These are phyloP conservation scores for Komagataella ulmi DNA, from an alignment of 805 yeast genomes.

Conservation along the genomic window DNA sequence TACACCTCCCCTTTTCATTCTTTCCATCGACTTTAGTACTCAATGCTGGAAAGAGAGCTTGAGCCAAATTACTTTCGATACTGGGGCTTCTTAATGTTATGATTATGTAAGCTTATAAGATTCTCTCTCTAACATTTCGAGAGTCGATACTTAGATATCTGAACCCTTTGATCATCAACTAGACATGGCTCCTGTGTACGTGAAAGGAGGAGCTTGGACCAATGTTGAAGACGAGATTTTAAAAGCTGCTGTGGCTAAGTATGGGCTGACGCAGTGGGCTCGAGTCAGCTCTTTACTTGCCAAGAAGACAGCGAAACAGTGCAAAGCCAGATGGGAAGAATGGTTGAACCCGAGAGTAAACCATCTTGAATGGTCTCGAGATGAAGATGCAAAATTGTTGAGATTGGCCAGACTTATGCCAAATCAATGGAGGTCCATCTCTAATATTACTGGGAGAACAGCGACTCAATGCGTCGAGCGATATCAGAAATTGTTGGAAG, in stretches of 20 bases:
- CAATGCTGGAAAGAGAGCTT: neutral
- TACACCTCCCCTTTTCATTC: neutral
- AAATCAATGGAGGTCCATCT: constrained; percentile 92
- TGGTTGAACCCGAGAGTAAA: constrained; percentile 67
- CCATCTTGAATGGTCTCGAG: constrained; percentile 53
- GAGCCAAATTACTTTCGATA: neutral
- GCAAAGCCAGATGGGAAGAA: constrained; percentile 87
- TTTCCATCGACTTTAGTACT: neutral
- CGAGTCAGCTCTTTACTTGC: constrained; percentile 78
- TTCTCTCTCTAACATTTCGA: neutral
- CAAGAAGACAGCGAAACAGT: constrained; percentile 81
- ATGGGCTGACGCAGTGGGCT: constrained; percentile 92
- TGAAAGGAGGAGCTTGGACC: constrained; percentile 88
- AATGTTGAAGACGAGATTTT: constrained; percentile 75
- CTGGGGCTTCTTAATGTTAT: neutral
- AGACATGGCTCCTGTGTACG: constrained; percentile 49
- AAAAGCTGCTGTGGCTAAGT: constrained; percentile 83
- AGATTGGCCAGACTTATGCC: constrained; percentile 61
- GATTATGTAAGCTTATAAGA: neutral
- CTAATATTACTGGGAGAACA: constrained; percentile 48
- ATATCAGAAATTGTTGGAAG: constrained; percentile 59
- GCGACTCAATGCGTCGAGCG: constrained; percentile 81
- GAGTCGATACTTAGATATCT: neutral
- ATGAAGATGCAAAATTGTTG: constrained; percentile 65
- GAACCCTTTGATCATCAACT: neutral